Evolutionary conservation across 257 asterid species (phyloP), one percentile per base, ranked within the genome.

Genomic region (Rehmannia glutinosa): DNA sequence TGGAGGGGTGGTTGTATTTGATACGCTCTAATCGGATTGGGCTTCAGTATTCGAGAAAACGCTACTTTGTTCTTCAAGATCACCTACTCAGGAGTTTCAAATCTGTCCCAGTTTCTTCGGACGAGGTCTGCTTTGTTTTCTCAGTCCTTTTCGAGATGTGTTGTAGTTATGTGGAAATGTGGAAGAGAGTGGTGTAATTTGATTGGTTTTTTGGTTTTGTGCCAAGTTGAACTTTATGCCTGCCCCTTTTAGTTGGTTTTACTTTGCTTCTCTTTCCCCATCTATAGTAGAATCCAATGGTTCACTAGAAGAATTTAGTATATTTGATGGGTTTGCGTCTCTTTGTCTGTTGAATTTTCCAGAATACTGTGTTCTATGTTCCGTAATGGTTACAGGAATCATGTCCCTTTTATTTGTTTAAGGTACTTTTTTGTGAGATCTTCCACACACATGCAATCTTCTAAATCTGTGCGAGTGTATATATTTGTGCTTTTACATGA

Each of bases 1-100:
- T 86, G 97, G 97, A 93, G 49, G 99, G 99, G 15, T 93, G 99
- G 99, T 62, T 93, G 79, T 83, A 88, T 84, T 71, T 82, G 82
- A 88, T 90, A 61, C 91, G 97, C 61, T 90, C 91, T 30, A 88
- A 88, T 81, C 91, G 94, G 76, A 64, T 93, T 72, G 99, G 99
- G 12, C 75, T 93, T 66, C 97, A 88, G 81, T 93, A 86, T 58
- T 91, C 99, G 1, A 77, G 97, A 42, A 86, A 88, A 50, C 87
- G 96, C n/a, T 93, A 88, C 87, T 90, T 90, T 72, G 80, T 93
- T 85, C 95, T 93, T 50, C 88, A 85, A 15, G 95, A 90, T 90
- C 94, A 88, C 70, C 55, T 85, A 17, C 87, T 93, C 62, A 88
- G 79, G 87, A 90, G 92, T 76, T 93, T 79, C 84, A 93, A 91